A percentile compares a stretch with the other conserved stretches of the same genome.
Conservation (phyloP, 805 yeast species). For the Myxozyma melibiosi region DNA sequence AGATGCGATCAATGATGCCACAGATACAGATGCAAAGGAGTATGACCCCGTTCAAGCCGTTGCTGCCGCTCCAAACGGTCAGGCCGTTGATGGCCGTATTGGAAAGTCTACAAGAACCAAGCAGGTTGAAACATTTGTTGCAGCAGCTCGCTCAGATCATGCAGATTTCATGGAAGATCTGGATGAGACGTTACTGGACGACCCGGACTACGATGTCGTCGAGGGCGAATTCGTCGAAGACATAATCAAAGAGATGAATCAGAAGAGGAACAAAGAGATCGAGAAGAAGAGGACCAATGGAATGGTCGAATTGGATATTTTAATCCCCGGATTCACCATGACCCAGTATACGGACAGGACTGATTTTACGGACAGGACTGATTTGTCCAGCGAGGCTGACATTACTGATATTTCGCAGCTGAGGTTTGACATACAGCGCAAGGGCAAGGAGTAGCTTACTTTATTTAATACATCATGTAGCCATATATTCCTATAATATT, state of each 20-base stretch:
- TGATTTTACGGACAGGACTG: slow-evolving; percentile 6
- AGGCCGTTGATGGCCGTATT: slow-evolving; percentile 10
- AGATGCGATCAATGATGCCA: not conserved
- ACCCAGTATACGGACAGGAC: slow-evolving; percentile 16
- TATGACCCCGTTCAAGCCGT: slow-evolving; percentile 21
- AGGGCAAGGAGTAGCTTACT: too few species aligned
- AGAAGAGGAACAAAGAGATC: not conserved
- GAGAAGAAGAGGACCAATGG: not conserved
- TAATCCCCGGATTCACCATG: slow-evolving; percentile 14
- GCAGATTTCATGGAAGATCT: not conserved
- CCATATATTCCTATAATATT: too few species aligned
- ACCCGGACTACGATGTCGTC: not conserved
- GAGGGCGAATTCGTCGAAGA: slow-evolving; percentile 14
- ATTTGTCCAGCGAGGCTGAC: slow-evolving; percentile 1
- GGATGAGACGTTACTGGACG: not conserved
- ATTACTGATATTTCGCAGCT: slow-evolving; percentile 5
- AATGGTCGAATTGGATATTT: slow-evolving; percentile 11
- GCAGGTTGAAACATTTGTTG: slow-evolving; percentile 10
- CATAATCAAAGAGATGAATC: not conserved
- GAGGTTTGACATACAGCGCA: too few species aligned
- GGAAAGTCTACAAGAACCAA: slow-evolving; percentile 22
- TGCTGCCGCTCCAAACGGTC: not conserved
- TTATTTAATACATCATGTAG: too few species aligned
- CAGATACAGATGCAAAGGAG: slow-evolving; percentile 5
- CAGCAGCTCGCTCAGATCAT: not conserved